Percentiles rank a stretch among this genome's conserved stretches.
These are phyloP conservation scores for Colletotrichum eremochloae DNA, from an alignment of 2,329 filamentous ascomycete species.

Conservation along the genomic window DNA sequence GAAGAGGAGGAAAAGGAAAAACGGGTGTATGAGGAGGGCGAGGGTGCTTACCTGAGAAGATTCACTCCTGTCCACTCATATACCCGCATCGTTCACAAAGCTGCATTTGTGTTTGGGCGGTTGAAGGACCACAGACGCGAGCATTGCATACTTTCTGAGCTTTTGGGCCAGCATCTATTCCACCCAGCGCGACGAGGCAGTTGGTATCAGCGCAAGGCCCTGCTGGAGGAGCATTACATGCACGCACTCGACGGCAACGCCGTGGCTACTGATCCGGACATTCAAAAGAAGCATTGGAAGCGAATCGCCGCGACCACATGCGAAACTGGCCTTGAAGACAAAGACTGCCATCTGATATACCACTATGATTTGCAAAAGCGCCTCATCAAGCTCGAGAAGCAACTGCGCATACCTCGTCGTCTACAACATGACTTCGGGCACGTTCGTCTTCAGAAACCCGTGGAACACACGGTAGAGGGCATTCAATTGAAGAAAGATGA, in stretches of 20 bases:
- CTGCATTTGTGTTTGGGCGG: constrained; percentile 81
- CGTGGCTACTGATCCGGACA: constrained; percentile 54
- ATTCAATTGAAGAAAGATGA: constrained; percentile 79
- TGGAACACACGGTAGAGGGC: constrained; percentile 81
- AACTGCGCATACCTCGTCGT: constrained; percentile 84
- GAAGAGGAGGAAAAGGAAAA: constrained; percentile 86
- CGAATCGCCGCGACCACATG: constrained; percentile 82
- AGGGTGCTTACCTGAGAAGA: constrained; percentile 88
- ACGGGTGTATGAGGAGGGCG: constrained; percentile 81
- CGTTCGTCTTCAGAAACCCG: constrained; percentile 80
- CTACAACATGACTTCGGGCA: constrained; percentile 95
- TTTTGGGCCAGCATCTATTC: constrained; percentile 86
- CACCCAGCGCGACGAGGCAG: constrained; percentile 86
- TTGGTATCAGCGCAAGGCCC: constrained; percentile 96
- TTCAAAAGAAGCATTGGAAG: constrained; percentile 87
- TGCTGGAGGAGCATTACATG: constrained; percentile 98
- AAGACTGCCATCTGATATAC: constrained; percentile 89
- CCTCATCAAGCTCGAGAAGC: constrained; percentile 89
- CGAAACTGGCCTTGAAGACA: constrained; percentile 87
- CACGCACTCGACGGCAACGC: constrained; percentile 66
- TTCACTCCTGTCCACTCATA: constrained; percentile 95
- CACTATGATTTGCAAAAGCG: constrained; percentile 97
- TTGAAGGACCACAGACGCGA: constrained; percentile 86
- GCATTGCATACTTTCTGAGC: constrained; percentile 78
- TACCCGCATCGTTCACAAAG: constrained; percentile 92